Percentiles rank a stretch among this genome's conserved stretches.
Evolutionary conservation across 2,329 filamentous ascomycete genomes (phyloP).

Genomic region (Emericellopsis cladophorae): DNA sequence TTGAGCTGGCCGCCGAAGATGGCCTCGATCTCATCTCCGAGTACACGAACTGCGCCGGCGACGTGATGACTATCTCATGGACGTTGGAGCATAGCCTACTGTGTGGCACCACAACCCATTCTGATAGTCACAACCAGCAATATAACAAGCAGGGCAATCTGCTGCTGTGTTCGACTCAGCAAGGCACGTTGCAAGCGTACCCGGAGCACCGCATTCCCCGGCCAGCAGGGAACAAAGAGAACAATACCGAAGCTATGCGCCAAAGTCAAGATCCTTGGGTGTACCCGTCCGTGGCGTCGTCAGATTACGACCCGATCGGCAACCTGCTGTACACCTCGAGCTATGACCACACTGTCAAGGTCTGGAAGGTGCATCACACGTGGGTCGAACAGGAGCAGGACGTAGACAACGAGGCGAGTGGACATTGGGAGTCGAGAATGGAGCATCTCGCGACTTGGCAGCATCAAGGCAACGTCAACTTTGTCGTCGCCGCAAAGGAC

Average conservation of each 20-base stretch:
- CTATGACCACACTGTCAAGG: slow-evolving; percentile 49
- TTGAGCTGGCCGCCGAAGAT: slow-evolving; percentile 36
- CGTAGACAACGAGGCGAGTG: slow-evolving; percentile 12
- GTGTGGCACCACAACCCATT: slow-evolving; percentile 51
- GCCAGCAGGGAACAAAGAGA: slow-evolving; percentile 40
- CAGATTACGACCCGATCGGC: slow-evolving; percentile 35
- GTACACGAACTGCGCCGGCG: slow-evolving; percentile 49
- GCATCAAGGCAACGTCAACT: slow-evolving; percentile 48
- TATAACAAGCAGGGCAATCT: slow-evolving; percentile 55
- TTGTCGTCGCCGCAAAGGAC: slow-evolving; percentile 41
- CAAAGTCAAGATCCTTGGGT: slow-evolving; percentile 49
- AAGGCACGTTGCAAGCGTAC: slow-evolving; percentile 33
- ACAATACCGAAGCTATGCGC: slow-evolving; percentile 42
- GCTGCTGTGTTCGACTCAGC: slow-evolving; percentile 34
- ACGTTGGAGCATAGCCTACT: slow-evolving; percentile 38
- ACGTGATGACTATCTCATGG: slow-evolving; percentile 47
- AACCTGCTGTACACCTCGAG: slow-evolving; percentile 43
- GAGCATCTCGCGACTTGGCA: slow-evolving; percentile 31
- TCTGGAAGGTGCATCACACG: slow-evolving; percentile 30
- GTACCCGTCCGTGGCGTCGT: slow-evolving; percentile 50
- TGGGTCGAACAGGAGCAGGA: slow-evolving; percentile 4
- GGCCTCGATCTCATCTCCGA: slow-evolving; percentile 34
- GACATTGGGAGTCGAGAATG: slow-evolving; percentile 20
- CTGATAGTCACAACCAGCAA: slow-evolving; percentile 49
- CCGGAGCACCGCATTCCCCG: slow-evolving; percentile 45